Evolutionary conservation across 352 stramenopile species (phyloP).

Genomic region (Phytophthora idaei): DNA sequence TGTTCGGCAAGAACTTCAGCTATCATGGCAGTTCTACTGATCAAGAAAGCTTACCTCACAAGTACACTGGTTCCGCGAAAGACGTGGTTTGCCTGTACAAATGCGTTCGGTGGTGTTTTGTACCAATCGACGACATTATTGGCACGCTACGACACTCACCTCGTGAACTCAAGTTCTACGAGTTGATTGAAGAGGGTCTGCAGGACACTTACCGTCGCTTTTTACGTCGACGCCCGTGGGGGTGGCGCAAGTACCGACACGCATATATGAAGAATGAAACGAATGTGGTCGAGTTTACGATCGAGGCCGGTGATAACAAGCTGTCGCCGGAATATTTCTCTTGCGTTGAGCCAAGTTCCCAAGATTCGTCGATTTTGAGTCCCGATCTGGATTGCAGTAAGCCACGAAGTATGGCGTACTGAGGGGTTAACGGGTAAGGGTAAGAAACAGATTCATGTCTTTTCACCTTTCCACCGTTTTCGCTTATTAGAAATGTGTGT

Average conservation of each 20-base stretch:
- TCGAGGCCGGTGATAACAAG: constrained; percentile 58
- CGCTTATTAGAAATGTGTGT: no score
- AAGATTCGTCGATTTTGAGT: constrained; percentile 20
- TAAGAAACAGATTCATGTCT: no score
- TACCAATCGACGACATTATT: constrained; percentile 65
- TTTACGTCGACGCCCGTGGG: constrained; percentile 32
- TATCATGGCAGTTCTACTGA: constrained; percentile 9
- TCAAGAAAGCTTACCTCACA: constrained; percentile 3
- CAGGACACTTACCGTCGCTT: constrained; percentile 39
- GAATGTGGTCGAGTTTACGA: constrained; percentile 64
- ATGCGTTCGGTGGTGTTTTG: constrained; percentile 74
- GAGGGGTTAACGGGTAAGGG: not conserved
- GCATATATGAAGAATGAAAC: constrained; percentile 41
- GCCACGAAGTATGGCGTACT: constrained; percentile 7
- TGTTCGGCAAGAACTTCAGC: constrained; percentile 42
- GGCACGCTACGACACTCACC: constrained; percentile 43
- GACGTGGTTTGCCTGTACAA: constrained; percentile 57
- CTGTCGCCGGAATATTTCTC: constrained; percentile 35
- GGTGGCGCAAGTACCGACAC: constrained; percentile 36
- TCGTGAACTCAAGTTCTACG: constrained; percentile 60
- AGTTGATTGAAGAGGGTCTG: constrained; percentile 49
- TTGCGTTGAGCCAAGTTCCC: constrained; percentile 5
- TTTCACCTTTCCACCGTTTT: no score
- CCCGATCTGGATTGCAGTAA: constrained; percentile 5
- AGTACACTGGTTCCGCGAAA: constrained; percentile 39